Base-by-base conservation (phyloP, 2,329 filamentous ascomycete genomes). In the Cladophialophora immunda region DNA sequence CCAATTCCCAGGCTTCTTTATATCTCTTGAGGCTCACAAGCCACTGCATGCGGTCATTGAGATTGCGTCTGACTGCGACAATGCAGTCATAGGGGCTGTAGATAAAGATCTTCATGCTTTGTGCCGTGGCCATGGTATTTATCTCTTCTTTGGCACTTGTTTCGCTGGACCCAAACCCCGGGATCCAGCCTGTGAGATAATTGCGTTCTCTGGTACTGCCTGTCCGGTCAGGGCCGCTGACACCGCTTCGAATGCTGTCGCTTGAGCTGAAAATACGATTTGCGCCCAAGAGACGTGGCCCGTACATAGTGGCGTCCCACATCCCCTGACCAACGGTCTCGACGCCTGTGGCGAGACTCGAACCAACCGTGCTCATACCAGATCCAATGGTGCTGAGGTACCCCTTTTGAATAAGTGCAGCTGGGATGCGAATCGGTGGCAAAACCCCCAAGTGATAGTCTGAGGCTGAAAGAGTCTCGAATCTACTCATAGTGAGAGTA, bases 71-170 rank as follows among this genome's bases (percentile, higher is more conserved):
- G 2, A 95, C 92, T 0, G 93, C 92, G 62, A 97, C 82, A n/a
- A 98, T 90, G 74, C 94, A 98, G 78, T 99, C 95, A 75, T 96
- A 99, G 0, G 95, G 95, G 73, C 93, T 97, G 74, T 97, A 93
- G 47, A 99, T 92, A 76, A 97, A 97, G 17, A 99, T 91, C 75
- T 98, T 92, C 71, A 90, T 83, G 6, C 89, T 89, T 41, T 85
- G 82, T 9, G 84, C 83, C 4, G 81, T 78, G 19, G 81, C 80
- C 70, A 85, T 81, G 55, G 82, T 84, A 70, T 85, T 83, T 1
- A 80, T 69, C 68, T 81, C 77, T 70, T 79, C 79, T 22, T 77
- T 70, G 53, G 78, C 63, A 68, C 76, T 75, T 29, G 78, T 78
- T 27, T 76, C 76, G 19, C 67, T 68, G 77, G 73, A 85, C 9